Base-by-base conservation (phyloP, 1,139 yeast species). In the Diutina rugosa region DNA sequence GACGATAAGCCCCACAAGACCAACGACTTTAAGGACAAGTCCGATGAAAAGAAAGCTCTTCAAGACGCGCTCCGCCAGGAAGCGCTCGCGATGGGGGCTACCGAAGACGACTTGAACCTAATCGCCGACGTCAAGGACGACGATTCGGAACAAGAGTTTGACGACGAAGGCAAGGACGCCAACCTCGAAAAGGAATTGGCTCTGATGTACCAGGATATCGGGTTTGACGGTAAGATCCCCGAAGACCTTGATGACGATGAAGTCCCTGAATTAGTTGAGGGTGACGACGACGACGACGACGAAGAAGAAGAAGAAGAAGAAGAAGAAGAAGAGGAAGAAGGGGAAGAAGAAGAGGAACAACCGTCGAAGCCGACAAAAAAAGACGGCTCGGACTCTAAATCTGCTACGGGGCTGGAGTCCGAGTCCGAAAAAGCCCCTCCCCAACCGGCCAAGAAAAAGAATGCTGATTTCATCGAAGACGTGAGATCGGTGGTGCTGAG, bases 61-160 rank as follows among this genome's bases (percentile, higher is more conserved):
- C 5, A 35, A 12, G 46, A 35, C n/a, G 46, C 30, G 6, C 29
- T 49, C 16, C 46, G 54, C 10, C 6, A 82, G 61, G 93, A 85
- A 71, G 95, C 93, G 1, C 67, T 85, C 32, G 77, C 69, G 18
- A 69, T 85, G 28, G 91, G 91, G 29, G 93, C 90, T 9, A 73
- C 84, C 21, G 86, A 82, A 60, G 89, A 78, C 35, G 91, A 85
- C 65, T 77, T 81, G 55, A 76, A 73, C 41, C 68, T 85, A 58
- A 63, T 86, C 29, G 72, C 73, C 18, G 82, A 76, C 16, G 64
- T 87, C 9, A 73, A 71, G 52, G 77, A 72, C 21, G 30, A 47
- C 38, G 81, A 72, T 28, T 82, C 87, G 64, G 90, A 84, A 63
- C 81, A 80, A 61, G 90, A 84, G 62, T 83, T 84, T 60, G 76